These are phyloP conservation scores for Miscanthus lutarioriparius DNA, from an alignment of 176 grass and related monocot species.

Conservation along the genomic window DNA sequence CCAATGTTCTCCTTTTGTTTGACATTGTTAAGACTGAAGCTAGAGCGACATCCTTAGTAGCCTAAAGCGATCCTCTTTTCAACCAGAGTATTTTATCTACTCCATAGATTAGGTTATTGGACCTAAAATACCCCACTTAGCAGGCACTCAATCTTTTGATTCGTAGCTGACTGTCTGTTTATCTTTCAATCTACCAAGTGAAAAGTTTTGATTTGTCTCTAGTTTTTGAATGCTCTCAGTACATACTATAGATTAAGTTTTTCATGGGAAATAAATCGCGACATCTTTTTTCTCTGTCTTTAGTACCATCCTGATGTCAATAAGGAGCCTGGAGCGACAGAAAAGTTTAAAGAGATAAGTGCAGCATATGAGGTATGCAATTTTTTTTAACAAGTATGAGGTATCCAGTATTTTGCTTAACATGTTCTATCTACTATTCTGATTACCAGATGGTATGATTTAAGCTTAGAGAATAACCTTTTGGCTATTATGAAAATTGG, in stretches of 20 bases:
- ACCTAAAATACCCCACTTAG: not conserved
- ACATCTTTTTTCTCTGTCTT: slow-evolving; percentile 21
- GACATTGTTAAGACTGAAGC: not conserved
- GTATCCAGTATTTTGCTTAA: slow-evolving; percentile 37
- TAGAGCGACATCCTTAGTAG: slow-evolving; percentile 15
- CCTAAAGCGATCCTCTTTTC: not conserved
- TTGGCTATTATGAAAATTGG: not conserved
- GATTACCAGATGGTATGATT: slow-evolving; percentile 4
- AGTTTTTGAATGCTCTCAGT: slow-evolving; percentile 13
- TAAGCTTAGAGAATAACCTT: not conserved
- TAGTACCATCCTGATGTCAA: slow-evolving; percentile 99
- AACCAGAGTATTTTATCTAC: slow-evolving; percentile 13
- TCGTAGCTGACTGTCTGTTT: slow-evolving; percentile 2
- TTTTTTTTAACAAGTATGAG: slow-evolving; percentile 46
- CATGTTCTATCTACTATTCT: not conserved
- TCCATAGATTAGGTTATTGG: not conserved
- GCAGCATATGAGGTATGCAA: slow-evolving; percentile 85
- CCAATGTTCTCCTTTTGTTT: not conserved
- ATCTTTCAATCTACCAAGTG: slow-evolving; percentile 24
- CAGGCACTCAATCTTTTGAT: not conserved
- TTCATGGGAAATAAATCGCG: not conserved
- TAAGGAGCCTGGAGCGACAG: slow-evolving; percentile 91
- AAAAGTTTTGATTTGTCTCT: slow-evolving; percentile 1
- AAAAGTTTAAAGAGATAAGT: slow-evolving; percentile 99
- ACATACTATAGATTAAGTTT: not conserved